phyloP scores from a whole-genome alignment of 305 asterid species.

The Rubia balearica region DNA sequence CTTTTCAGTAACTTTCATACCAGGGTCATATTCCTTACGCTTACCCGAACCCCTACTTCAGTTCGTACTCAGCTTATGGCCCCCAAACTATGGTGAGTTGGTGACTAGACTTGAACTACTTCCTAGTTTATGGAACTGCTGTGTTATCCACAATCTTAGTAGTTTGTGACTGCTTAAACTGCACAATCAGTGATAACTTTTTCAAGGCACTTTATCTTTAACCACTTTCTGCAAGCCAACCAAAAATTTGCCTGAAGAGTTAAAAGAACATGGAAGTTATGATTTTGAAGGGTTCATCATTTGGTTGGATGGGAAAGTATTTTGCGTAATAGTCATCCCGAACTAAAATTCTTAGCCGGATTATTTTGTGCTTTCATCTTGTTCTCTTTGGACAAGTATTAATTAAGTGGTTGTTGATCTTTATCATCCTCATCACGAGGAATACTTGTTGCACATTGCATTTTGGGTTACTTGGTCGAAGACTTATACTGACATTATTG shows the following conservation, averaged over 20 bases:
- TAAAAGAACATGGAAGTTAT: neutral
- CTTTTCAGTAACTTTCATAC: slow-evolving; percentile 13
- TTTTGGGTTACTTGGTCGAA: neutral
- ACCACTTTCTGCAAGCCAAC: too few relatives aligned
- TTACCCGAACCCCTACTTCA: slow-evolving; percentile 56
- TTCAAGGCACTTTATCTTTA: too few relatives aligned
- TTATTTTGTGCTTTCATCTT: neutral
- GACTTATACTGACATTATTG: neutral
- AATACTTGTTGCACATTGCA: neutral
- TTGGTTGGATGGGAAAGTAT: neutral
- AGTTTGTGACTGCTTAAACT: neutral
- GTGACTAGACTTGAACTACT: slow-evolving; percentile 30
- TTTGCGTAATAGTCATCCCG: neutral
- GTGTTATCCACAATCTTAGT: neutral
- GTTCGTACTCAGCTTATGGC: slow-evolving; percentile 55
- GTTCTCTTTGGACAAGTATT: neutral
- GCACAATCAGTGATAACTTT: neutral
- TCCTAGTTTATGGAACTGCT: slow-evolving; percentile 1
- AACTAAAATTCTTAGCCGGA: neutral
- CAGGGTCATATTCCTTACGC: slow-evolving; percentile 50
- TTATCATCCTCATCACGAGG: too few relatives aligned
- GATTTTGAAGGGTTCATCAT: neutral
- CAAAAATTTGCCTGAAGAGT: neutral
- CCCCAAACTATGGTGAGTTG: slow-evolving; percentile 65
- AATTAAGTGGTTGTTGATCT: too few relatives aligned